phyloP scores from a whole-genome alignment of 2,329 filamentous ascomycete genomes.

The Scedosporium aurantiacum region DNA sequence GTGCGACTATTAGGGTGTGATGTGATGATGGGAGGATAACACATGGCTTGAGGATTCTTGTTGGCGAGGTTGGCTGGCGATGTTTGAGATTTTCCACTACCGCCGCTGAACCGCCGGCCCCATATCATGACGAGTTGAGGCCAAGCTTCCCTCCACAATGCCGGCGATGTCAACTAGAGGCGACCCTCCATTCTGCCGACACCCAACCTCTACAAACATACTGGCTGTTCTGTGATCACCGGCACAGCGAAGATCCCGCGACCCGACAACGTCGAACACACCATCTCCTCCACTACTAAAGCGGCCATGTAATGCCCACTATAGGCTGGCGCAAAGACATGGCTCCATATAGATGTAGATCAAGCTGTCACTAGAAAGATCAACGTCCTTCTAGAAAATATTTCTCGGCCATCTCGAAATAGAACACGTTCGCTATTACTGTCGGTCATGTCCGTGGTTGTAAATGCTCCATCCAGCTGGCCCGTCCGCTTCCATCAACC shows the following conservation, averaged over 20 bases:
- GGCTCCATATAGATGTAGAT: neutral
- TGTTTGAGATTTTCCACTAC: neutral
- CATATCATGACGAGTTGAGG: neutral
- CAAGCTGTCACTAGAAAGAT: neutral
- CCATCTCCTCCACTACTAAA: no score
- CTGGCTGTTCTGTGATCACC: neutral
- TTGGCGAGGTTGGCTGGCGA: no score
- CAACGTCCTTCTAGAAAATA: neutral
- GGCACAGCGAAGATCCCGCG: neutral
- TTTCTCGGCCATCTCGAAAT: neutral
- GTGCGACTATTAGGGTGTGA: no score
- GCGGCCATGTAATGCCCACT: no score
- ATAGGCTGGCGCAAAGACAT: neutral
- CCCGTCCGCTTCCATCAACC: no score
- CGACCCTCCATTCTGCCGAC: neutral
- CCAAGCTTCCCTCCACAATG: neutral
- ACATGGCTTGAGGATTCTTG: no score
- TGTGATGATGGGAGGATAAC: no score
- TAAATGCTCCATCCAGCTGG: no score
- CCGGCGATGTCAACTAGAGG: neutral
- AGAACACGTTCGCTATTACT: neutral
- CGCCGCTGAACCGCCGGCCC: neutral
- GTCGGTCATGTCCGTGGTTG: neutral
- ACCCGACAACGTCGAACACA: neutral
- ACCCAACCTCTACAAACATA: neutral